These are phyloP conservation scores for Yamadazyma sp. DNA, from an alignment of 805 yeast species.

Conservation along the genomic window DNA sequence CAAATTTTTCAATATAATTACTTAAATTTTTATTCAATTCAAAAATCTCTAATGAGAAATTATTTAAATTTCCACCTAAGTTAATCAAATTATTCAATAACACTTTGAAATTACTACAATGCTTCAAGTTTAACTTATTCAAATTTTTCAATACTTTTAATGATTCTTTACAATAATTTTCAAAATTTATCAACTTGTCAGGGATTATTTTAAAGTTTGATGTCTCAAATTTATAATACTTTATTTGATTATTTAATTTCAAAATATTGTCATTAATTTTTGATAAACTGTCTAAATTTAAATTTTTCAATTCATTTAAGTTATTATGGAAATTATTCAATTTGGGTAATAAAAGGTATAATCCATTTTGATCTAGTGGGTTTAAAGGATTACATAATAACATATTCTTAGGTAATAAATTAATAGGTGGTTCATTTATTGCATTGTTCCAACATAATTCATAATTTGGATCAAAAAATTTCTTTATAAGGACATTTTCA, in stretches of 20 bases:
- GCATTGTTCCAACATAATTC: slow-evolving; percentile 52
- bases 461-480: slow-evolving; percentile 50
- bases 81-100: slow-evolving; percentile 43
- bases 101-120: slow-evolving; percentile 37
- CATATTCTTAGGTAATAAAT: slow-evolving; percentile 44
- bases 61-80: slow-evolving; percentile 56
- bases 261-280: slow-evolving; percentile 35
- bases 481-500: slow-evolving; percentile 36
- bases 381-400: slow-evolving; percentile 48
- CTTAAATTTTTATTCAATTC: slow-evolving; percentile 23
- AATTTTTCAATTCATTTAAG: slow-evolving; percentile 15
- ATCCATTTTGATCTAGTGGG: slow-evolving; percentile 53
- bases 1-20: slow-evolving; percentile 45
- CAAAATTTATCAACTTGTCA: slow-evolving; percentile 27
- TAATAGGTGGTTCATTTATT: slow-evolving; percentile 44
- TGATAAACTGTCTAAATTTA: slow-evolving; percentile 28
- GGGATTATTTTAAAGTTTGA: slow-evolving; percentile 28
- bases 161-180: slow-evolving; percentile 29
- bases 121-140: slow-evolving; percentile 34
- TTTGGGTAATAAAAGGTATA: slow-evolving; percentile 46
- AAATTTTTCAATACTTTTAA: slow-evolving; percentile 32
- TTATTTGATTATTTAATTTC: slow-evolving; percentile 31
- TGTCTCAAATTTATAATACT: slow-evolving; percentile 8
- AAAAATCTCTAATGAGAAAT: slow-evolving; percentile 47
- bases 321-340: slow-evolving; percentile 31